These are phyloP conservation scores for Parietichytrium sp. DNA, from an alignment of 108 stramenopile species.

Conservation along the genomic window DNA sequence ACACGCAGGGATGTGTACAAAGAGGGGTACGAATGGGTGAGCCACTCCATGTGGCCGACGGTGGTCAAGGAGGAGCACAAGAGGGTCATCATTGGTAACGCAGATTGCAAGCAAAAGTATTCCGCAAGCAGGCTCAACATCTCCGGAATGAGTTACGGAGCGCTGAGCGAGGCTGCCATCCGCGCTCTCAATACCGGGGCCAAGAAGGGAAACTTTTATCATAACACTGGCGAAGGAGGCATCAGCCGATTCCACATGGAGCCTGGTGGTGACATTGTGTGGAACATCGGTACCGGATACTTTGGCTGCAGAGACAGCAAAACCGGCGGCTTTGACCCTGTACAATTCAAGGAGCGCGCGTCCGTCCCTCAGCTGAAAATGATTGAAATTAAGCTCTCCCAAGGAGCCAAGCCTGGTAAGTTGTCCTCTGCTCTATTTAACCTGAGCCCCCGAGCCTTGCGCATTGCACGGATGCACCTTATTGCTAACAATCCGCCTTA, in stretches of 20 bases:
- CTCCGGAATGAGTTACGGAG: conserved; percentile 81
- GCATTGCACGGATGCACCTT: not conserved
- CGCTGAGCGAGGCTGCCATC: conserved; percentile 74
- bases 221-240: conserved; percentile 88
- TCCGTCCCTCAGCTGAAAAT: conserved; percentile 62
- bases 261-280: conserved; percentile 77
- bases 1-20: conserved; percentile 59
- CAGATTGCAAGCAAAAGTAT: conserved; percentile 68
- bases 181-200: conserved; percentile 73
- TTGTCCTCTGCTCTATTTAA: not conserved
- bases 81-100: conserved; percentile 62
- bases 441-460: not conserved
- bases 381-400: conserved; percentile 83
- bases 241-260: conserved; percentile 66
- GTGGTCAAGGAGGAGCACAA: conserved; percentile 46
- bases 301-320: conserved; percentile 78
- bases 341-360: conserved; percentile 63
- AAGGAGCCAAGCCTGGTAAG: conserved; percentile 77
- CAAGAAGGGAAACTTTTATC: conserved; percentile 73
- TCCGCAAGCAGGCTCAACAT: conserved; percentile 72
- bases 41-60: conserved; percentile 71
- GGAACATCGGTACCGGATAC: conserved; percentile 87
- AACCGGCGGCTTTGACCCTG: conserved; percentile 67
- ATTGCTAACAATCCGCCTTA: not conserved
- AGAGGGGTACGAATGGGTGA: conserved; percentile 76